Percentiles rank a stretch among this genome's conserved stretches.
These are phyloP conservation scores for Papilionanthe hybrid DNA, from an alignment of 116 monocot genomes.

Conservation along the genomic window DNA sequence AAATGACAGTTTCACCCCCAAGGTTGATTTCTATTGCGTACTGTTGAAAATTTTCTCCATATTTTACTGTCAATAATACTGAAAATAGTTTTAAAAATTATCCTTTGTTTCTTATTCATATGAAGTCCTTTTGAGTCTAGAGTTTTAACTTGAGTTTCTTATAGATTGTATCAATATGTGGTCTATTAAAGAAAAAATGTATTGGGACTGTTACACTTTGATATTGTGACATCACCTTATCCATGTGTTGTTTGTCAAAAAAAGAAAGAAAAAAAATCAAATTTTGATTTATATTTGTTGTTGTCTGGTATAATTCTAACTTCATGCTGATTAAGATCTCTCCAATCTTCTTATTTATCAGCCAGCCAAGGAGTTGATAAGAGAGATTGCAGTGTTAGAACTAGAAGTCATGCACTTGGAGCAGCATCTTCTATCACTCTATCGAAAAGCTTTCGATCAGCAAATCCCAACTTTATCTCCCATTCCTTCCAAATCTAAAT, in stretches of 20 bases:
- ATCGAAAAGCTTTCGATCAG: slow-evolving; percentile 64
- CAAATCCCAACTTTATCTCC: slow-evolving; percentile 26
- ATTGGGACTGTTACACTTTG: too few species aligned
- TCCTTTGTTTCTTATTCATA: not conserved
- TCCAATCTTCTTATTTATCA: slow-evolving; percentile 20
- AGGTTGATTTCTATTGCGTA: slow-evolving; percentile 27
- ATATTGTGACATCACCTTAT: not conserved
- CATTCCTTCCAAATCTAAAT: slow-evolving; percentile 3
- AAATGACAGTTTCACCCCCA: slow-evolving; percentile 46
- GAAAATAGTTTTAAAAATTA: not conserved
- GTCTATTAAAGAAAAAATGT: too few species aligned
- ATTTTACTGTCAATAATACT: not conserved
- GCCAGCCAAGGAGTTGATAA: slow-evolving; percentile 68
- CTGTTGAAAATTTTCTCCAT: not conserved
- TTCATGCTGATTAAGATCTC: not conserved
- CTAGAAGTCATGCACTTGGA: slow-evolving; percentile 79
- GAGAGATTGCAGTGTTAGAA: slow-evolving; percentile 73
- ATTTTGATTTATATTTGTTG: not conserved
- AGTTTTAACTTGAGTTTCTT: not conserved
- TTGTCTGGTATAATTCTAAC: not conserved
- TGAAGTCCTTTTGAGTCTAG: not conserved
- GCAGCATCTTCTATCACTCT: slow-evolving; percentile 70
- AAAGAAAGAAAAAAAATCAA: not conserved
- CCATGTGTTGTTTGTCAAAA: not conserved
- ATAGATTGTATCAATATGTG: too few species aligned